Evolutionary conservation across 129 eudicot species (phyloP), one percentile per base, ranked within the genome.

Genomic region (Chrysanthemum seticuspe): DNA sequence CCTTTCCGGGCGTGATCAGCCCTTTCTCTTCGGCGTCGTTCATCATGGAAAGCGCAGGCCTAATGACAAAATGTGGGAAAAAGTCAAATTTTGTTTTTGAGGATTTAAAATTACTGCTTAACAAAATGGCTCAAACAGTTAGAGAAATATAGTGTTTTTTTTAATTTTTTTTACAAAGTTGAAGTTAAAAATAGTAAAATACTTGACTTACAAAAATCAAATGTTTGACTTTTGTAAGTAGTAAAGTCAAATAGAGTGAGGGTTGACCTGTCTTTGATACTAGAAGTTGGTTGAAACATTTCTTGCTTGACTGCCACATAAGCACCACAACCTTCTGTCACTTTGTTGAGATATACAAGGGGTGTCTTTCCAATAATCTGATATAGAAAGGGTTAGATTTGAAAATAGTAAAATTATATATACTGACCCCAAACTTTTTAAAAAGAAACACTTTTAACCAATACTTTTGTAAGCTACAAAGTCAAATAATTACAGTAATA

Each of bases 281-380:
- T 95, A 54, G 99, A 65, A 71, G 97, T 95, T 74, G 97, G 99
- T 73, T 95, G 99, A 71, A 88, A 73, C 97, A 90, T 91, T 73
- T 95, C 97, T 85, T 95, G 99, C 58, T 95, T 95, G 76, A 85
- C 99, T 25, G 99, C 99, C 2, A 95, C 85, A 73, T 94, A 90
- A 48, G 97, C 99, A 10, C 96, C 99, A 74, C 99, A 88, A 2
- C 96, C 99, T 75, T 90, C 97, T 0, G 91, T 81, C 51, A 95
- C 88, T 84, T 95, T 90, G 72, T 95, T 95, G 11, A 95, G 96
- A 78, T 88, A 95, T 5, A 95, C 97, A 14, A 90, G 78, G 65
- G 99, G 99, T 5, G 99, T 95, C 84, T 76, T 86, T 31, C 99
- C 99, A 65, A 95, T 85, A 5, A 94, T 88, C 98, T 94, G 88